A percentile compares a stretch with the other conserved stretches of the same genome.
Evolutionary conservation across 805 yeast genomes (phyloP).

Genomic region (Pichia thaimueangensis): DNA sequence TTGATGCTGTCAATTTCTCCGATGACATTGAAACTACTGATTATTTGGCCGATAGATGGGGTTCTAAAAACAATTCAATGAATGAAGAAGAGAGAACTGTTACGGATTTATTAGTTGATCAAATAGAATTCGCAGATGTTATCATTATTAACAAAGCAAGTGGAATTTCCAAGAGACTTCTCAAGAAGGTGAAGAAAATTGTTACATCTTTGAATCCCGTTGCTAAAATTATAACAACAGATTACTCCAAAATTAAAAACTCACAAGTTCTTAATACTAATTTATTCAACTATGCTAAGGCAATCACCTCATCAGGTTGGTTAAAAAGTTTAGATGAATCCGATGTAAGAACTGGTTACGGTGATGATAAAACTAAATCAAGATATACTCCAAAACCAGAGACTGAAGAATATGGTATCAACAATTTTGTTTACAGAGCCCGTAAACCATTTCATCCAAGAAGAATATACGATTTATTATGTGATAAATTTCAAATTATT

Average conservation of each 20-base stretch:
- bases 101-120: conserved; percentile 41
- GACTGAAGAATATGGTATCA: conserved; percentile 42
- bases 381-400: conserved; percentile 37
- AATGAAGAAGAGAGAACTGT: conserved; percentile 39
- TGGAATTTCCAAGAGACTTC: conserved; percentile 24
- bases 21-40: conserved; percentile 39
- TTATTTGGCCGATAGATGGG: conserved; percentile 35
- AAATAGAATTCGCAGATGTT: conserved; percentile 41
- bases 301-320: conserved; percentile 41
- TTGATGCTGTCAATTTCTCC: conserved; percentile 37
- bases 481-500: conserved; percentile 31
- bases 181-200: conserved; percentile 28
- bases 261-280: conserved; percentile 33
- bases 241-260: conserved; percentile 34
- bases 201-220: conserved; percentile 35
- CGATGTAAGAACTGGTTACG: conserved; percentile 30
- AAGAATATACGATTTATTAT: conserved; percentile 31
- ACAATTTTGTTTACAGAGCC: conserved; percentile 36
- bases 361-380: conserved; percentile 15
- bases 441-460: conserved; percentile 42
- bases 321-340: conserved; percentile 36
- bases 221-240: conserved; percentile 33
- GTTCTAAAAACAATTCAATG: conserved; percentile 30
- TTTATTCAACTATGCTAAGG: conserved; percentile 35
- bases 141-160: conserved; percentile 36